Evolutionary conservation across 371 early-diverging fungal genomes (phyloP).

Genomic region (Entomophthora muscae): DNA sequence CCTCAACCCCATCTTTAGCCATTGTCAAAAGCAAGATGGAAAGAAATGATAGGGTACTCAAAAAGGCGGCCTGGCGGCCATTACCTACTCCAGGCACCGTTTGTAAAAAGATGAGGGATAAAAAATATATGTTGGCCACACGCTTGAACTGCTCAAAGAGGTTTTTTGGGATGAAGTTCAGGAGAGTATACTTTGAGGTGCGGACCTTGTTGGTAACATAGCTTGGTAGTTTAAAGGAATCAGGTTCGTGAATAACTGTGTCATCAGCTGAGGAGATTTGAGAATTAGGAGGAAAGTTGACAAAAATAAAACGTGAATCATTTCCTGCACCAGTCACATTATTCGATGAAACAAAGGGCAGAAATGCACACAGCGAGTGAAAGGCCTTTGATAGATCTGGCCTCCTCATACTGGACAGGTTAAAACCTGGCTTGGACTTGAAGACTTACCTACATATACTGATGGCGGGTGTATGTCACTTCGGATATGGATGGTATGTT

Average conservation of each 20-base stretch:
- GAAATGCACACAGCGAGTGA: not conserved
- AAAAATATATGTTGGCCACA: conserved; percentile 94
- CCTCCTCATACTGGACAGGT: not conserved
- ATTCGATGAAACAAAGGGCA: not conserved
- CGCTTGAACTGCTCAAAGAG: conserved; percentile 90
- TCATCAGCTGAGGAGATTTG: not conserved
- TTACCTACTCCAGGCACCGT: conserved; percentile 59
- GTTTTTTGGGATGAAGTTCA: conserved; percentile 87
- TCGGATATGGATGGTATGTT: too few relatives aligned
- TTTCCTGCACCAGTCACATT: not conserved
- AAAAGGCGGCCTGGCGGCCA: conserved; percentile 60
- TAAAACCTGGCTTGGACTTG: too few relatives aligned
- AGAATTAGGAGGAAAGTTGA: not conserved
- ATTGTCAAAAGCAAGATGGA: conserved; percentile 78
- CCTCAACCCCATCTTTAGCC: conserved; percentile 91
- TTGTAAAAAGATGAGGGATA: conserved; percentile 82
- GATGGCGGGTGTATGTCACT: too few relatives aligned
- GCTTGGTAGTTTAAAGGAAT: not conserved
- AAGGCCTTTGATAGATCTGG: not conserved
- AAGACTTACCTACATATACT: too few relatives aligned
- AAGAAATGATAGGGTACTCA: conserved; percentile 51
- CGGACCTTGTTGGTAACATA: not conserved
- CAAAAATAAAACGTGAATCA: not conserved
- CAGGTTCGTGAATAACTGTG: not conserved
- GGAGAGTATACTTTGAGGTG: not conserved